Conservation (phyloP, 768 basidiomycete species). For the Lentinus brumalis region DNA sequence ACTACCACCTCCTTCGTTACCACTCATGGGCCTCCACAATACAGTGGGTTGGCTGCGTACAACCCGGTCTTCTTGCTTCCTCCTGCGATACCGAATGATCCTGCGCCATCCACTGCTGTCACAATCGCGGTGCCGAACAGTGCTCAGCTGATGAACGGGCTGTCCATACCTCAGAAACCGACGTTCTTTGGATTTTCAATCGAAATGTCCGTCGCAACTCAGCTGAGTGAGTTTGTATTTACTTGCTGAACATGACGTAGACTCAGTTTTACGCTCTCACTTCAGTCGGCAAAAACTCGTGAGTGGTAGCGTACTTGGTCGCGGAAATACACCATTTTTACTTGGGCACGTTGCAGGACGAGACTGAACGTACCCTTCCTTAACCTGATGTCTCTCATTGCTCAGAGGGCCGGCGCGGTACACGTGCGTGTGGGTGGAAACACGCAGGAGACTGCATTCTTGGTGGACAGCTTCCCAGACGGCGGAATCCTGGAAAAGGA, state of each 20-base stretch:
- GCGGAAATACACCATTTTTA: not conserved
- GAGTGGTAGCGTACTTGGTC: slow-evolving; percentile 12
- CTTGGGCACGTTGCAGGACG: slow-evolving; percentile 35
- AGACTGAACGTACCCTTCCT: slow-evolving; percentile 41
- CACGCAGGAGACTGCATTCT: slow-evolving; percentile 47
- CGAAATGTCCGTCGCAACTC: slow-evolving; percentile 70
- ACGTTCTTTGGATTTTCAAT: slow-evolving; percentile 75
- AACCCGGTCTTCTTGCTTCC: slow-evolving; percentile 51
- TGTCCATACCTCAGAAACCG: slow-evolving; percentile 47
- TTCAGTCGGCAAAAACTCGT: slow-evolving; percentile 57
- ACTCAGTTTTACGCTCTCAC: not conserved
- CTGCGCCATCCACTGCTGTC: slow-evolving; percentile 8
- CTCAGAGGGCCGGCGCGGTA: slow-evolving; percentile 43
- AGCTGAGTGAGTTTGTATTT: slow-evolving; percentile 50
- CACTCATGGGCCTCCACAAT: slow-evolving; percentile 23
- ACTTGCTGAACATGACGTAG: not conserved
- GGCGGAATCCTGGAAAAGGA: slow-evolving; percentile 26
- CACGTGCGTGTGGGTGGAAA: slow-evolving; percentile 48
- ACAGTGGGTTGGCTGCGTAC: slow-evolving; percentile 53
- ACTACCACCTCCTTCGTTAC: slow-evolving; percentile 11
- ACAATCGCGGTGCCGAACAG: slow-evolving; percentile 6
- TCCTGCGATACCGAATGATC: slow-evolving; percentile 8
- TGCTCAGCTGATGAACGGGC: slow-evolving; percentile 16
- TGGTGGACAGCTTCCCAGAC: slow-evolving; percentile 24
- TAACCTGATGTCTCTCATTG: slow-evolving; percentile 48